Evolutionary conservation across 441 rosid genomes (phyloP).

Genomic region (Gossypium lobatum): DNA sequence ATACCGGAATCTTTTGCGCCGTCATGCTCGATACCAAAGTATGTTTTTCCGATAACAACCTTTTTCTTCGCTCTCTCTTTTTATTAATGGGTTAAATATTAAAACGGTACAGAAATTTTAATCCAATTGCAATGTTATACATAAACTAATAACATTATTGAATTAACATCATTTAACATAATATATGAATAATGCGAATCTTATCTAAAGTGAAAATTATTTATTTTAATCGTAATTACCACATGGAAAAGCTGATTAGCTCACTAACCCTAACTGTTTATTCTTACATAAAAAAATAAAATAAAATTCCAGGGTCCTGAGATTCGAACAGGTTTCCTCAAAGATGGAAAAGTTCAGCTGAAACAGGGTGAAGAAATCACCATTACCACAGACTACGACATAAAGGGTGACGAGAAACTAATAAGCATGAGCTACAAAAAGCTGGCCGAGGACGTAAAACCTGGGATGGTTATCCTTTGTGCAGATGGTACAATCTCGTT

Average conservation of each 20-base stretch:
- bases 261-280: neutral
- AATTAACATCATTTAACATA: too few species aligned
- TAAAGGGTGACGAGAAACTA: neutral
- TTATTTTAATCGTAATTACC: too few species aligned
- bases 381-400: neutral
- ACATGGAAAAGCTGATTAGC: too few species aligned
- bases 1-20: neutral
- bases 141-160: too few species aligned
- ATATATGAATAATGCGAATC: too few species aligned
- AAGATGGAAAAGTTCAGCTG: neutral
- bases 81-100: too few species aligned
- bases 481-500: neutral
- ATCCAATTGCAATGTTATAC: too few species aligned
- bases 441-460: neutral
- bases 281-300: fast-evolving
- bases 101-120: too few species aligned
- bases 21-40: neutral
- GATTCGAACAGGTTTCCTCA: neutral
- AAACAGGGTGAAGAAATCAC: neutral
- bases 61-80: neutral
- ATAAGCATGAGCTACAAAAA: neutral
- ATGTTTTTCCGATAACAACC: neutral
- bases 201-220: too few species aligned
- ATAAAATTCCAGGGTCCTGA: neutral
- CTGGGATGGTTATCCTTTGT: neutral